A percentile compares a stretch with the other conserved stretches of the same genome.
Evolutionary conservation across 2,329 filamentous ascomycete species (phyloP).

Genomic region (Coniochaeta sp.): DNA sequence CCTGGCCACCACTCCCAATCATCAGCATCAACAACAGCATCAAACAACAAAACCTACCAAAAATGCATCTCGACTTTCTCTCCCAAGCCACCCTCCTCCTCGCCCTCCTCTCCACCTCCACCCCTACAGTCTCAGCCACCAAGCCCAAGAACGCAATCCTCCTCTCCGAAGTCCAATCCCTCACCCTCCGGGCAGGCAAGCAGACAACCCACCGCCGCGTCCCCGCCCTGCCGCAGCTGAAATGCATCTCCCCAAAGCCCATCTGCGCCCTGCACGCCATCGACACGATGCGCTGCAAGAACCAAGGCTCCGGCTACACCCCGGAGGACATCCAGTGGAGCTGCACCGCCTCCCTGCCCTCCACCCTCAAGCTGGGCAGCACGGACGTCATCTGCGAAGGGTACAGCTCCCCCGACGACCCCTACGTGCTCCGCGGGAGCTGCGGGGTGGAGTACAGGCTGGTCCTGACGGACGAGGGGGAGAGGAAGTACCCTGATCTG

Average conservation of each 20-base stretch:
- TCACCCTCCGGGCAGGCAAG: slow-evolving; percentile 64
- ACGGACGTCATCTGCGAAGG: slow-evolving; percentile 94
- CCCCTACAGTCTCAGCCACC: slow-evolving; percentile 11
- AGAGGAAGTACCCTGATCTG: slow-evolving; percentile 58
- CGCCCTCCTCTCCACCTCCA: not conserved
- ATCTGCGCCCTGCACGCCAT: slow-evolving; percentile 64
- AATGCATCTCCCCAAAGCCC: slow-evolving; percentile 60
- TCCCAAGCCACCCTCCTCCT: slow-evolving; percentile 1
- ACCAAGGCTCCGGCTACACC: slow-evolving; percentile 74
- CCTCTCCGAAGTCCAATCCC: slow-evolving; percentile 58
- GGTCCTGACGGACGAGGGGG: slow-evolving; percentile 67
- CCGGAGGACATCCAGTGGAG: slow-evolving; percentile 84
- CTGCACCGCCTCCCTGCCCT: slow-evolving; percentile 58
- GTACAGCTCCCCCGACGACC: slow-evolving; percentile 68
- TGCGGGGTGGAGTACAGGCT: slow-evolving; percentile 89
- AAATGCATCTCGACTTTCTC: slow-evolving; percentile 2
- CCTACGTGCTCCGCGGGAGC: slow-evolving; percentile 82
- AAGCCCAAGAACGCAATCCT: slow-evolving; percentile 46
- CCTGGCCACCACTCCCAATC: not conserved
- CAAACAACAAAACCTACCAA: not conserved
- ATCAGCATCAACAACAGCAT: not conserved
- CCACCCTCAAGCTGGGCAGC: slow-evolving; percentile 62
- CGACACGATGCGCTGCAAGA: slow-evolving; percentile 83
- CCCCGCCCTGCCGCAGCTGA: slow-evolving; percentile 67
- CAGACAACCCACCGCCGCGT: slow-evolving; percentile 72